These are phyloP conservation scores for Phaeosphaeriaceae sp. DNA, from an alignment of 2,329 filamentous ascomycete genomes.

Conservation along the genomic window DNA sequence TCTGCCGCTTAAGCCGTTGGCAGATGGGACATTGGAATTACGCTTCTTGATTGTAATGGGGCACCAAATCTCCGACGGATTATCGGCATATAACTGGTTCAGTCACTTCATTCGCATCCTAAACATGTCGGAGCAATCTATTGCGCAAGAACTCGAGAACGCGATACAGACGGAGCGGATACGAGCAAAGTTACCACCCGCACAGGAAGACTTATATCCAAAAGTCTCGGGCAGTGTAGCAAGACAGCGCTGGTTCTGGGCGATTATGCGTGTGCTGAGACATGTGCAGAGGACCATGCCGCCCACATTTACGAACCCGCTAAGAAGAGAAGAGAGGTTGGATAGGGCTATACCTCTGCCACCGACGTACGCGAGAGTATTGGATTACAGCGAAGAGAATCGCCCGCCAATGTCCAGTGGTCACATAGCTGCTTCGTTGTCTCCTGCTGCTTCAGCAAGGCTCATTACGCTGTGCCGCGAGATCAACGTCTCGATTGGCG, in stretches of 20 bases:
- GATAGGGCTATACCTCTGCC: constrained; percentile 28
- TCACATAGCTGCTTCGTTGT: constrained; percentile 41
- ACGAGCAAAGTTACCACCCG: constrained; percentile 44
- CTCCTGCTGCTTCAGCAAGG: constrained; percentile 38
- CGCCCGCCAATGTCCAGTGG: constrained; percentile 49
- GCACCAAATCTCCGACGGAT: constrained; percentile 56
- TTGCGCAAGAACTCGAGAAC: constrained; percentile 14
- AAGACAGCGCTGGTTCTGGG: constrained; percentile 57
- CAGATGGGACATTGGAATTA: constrained; percentile 38
- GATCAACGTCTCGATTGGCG: constrained; percentile 50
- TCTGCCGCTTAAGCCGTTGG: constrained; percentile 34
- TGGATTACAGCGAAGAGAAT: constrained; percentile 46
- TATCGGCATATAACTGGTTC: constrained; percentile 53
- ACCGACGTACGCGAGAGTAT: constrained; percentile 42
- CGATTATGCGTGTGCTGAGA: constrained; percentile 52
- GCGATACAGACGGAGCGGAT: constrained; percentile 22
- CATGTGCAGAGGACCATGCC: constrained; percentile 51
- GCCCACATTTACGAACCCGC: constrained; percentile 52
- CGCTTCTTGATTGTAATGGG: constrained; percentile 50
- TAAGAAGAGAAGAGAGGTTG: constrained; percentile 34
- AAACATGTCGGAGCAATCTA: constrained; percentile 13
- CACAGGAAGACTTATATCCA: constrained; percentile 58
- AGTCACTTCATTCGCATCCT: constrained; percentile 46
- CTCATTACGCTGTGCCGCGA: constrained; percentile 50
- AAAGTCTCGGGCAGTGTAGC: constrained; percentile 46